These are phyloP conservation scores for Stagonosporopsis chrysanthemi DNA, from an alignment of 2,329 filamentous ascomycete genomes.

Conservation along the genomic window DNA sequence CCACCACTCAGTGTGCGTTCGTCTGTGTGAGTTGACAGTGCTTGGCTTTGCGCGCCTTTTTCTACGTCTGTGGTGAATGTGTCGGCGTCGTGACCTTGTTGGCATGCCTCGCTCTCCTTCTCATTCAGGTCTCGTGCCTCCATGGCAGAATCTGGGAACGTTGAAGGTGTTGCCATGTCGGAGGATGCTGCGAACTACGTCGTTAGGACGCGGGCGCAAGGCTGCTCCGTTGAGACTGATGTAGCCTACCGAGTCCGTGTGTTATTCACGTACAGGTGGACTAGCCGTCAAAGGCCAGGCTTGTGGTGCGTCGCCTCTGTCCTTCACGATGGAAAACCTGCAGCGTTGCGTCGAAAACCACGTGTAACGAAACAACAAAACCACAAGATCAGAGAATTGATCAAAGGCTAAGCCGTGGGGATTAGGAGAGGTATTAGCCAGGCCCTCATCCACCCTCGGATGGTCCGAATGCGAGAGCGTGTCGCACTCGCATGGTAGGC, in stretches of 20 bases:
- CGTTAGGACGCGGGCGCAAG: neutral
- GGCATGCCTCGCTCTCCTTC: slow-evolving; percentile 33
- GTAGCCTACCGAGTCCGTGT: neutral
- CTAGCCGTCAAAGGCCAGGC: neutral
- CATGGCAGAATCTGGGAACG: slow-evolving; percentile 25
- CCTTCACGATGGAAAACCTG: neutral
- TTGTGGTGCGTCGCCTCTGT: neutral
- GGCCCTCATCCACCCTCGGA: slow-evolving; percentile 4
- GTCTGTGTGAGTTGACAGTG: slow-evolving; percentile 36
- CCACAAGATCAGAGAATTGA: neutral
- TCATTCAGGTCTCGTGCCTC: slow-evolving; percentile 33
- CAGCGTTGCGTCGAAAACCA: neutral
- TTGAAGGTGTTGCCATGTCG: slow-evolving; percentile 35
- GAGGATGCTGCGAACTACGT: neutral
- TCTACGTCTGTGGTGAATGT: slow-evolving; percentile 35
- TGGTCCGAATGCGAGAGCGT: slow-evolving; percentile 8
- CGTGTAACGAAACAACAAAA: neutral
- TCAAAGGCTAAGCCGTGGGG: slow-evolving; percentile 1
- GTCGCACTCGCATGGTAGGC: neutral
- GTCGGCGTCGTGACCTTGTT: slow-evolving; percentile 40
- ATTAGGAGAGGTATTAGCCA: neutral
- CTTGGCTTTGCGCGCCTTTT: slow-evolving; percentile 34
- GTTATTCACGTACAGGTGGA: neutral
- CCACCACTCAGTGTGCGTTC: slow-evolving; percentile 32
- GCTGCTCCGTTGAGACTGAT: neutral